phyloP scores from a whole-genome alignment of 2,329 filamentous ascomycete species.

The Botrytis hyacinthi region DNA sequence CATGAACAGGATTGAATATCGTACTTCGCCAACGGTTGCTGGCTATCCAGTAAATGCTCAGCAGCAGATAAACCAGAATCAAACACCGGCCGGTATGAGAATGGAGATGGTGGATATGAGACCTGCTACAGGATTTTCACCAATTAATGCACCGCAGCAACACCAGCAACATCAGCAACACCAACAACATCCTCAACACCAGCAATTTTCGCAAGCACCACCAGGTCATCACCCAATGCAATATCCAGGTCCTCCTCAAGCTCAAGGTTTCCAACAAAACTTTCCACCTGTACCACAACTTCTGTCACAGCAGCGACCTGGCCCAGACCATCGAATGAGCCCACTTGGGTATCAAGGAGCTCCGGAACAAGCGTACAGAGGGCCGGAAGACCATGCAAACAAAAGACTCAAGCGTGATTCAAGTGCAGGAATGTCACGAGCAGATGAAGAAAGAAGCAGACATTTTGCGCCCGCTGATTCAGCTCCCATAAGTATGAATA shows the following conservation, averaged over 20 bases:
- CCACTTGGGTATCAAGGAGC: neutral
- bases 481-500: neutral
- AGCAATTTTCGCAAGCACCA: neutral
- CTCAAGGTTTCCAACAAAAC: neutral
- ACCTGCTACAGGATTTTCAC: constrained; percentile 22
- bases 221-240: neutral
- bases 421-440: neutral
- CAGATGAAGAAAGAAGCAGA: neutral
- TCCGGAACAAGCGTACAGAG: neutral
- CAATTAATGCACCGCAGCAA: constrained; percentile 22
- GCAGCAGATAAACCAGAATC: neutral
- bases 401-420: neutral
- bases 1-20: neutral
- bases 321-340: neutral
- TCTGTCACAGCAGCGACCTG: neutral
- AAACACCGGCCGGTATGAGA: neutral
- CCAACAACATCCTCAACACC: neutral
- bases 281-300: neutral
- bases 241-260: neutral
- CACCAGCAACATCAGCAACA: neutral
- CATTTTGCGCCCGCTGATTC: neutral
- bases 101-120: constrained; percentile 16
- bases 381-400: neutral
- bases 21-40: neutral
- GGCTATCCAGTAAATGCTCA: neutral